A percentile compares a stretch with the other conserved stretches of the same genome.
Evolutionary conservation across 2,329 filamentous ascomycete genomes (phyloP).

Genomic region (Botrytis cinerea): DNA sequence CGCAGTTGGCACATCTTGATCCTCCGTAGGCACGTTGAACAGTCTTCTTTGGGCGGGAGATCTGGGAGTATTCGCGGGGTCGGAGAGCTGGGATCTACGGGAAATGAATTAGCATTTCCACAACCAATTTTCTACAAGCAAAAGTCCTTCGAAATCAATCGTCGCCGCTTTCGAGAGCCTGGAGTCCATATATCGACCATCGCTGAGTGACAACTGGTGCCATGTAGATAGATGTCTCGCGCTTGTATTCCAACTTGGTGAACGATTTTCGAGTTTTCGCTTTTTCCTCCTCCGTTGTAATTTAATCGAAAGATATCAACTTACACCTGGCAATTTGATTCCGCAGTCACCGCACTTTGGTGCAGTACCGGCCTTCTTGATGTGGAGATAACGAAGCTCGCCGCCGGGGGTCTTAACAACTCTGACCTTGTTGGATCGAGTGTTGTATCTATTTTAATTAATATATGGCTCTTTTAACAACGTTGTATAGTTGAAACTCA

Average conservation of each 20-base stretch:
- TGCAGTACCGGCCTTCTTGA: conserved; percentile 98
- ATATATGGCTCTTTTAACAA: conserved; percentile 25
- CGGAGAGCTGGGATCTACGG: conserved; percentile 88
- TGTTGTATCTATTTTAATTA: conserved; percentile 78
- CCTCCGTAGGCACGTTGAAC: conserved; percentile 98
- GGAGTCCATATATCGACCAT: not conserved
- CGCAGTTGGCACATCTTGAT: conserved; percentile 97
- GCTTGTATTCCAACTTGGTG: not conserved
- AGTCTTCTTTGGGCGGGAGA: conserved; percentile 99
- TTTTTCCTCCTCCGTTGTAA: conserved; percentile 1
- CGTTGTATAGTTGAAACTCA: conserved; percentile 49
- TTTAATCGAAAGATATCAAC: conserved; percentile 48
- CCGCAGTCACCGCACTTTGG: conserved; percentile 99
- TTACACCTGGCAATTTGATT: conserved; percentile 95
- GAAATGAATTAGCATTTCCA: conserved; percentile 36
- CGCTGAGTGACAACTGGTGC: not conserved
- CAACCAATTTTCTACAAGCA: not conserved
- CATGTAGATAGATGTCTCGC: not conserved
- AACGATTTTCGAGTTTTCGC: not conserved
- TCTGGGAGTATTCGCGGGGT: conserved; percentile 94
- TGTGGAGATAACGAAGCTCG: conserved; percentile 93
- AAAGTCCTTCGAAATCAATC: not conserved
- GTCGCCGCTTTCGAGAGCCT: not conserved
- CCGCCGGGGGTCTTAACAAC: conserved; percentile 96
- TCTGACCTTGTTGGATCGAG: conserved; percentile 93